Evolutionary conservation across 495 filamentous ascomycete genomes (phyloP), one percentile per base, ranked within the genome.

Genomic region (Aspergillus cristatus): DNA sequence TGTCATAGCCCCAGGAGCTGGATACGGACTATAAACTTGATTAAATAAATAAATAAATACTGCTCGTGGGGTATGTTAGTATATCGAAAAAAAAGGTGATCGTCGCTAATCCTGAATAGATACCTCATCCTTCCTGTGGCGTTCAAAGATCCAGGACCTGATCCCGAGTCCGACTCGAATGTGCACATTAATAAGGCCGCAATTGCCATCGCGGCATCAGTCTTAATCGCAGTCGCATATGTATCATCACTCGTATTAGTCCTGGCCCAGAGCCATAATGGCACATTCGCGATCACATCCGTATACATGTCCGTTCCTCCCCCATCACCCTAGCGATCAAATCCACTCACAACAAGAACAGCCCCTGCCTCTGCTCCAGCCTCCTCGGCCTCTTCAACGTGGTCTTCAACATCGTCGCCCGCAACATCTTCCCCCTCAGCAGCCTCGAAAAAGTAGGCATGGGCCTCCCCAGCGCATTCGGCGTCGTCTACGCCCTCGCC

Each of bases 351-450:
- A n/a, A n/a, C n/a, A n/a, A n/a, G 20, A 24, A 15, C 37, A 63
- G 62, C 15, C 60, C 62, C 13, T 53, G 41, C 32, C 11, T 57
- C 14, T 31, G 34, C 10, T 50, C 55, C 20, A 62, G 56, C 30
- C 26, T 58, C 8, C 33, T 65, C 31, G 47, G 55, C 8, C 35
- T 62, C 7, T 47, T 63, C 28, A 60, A 63, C 35, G 41, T 58
- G 12, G 16, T 62, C 1, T 47, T 65, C 25, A 59, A 59, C 32
- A 47, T 65, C 28, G 26, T 55, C 20, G 45, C 43, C 33, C 59
- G 54, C 18, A 30, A 47, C 11, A 33, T 60, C 2, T n/a, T 50
- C 1, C 59, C 58, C 1, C 28, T 62, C 30, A 43, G 34, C 25
- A 34, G 40, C 1, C 35, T 58, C 6, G 50, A 47, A 18, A 46